These are phyloP conservation scores for Ceratocystiopsis sp. DNA, from an alignment of 2,329 filamentous ascomycete genomes.

Conservation along the genomic window DNA sequence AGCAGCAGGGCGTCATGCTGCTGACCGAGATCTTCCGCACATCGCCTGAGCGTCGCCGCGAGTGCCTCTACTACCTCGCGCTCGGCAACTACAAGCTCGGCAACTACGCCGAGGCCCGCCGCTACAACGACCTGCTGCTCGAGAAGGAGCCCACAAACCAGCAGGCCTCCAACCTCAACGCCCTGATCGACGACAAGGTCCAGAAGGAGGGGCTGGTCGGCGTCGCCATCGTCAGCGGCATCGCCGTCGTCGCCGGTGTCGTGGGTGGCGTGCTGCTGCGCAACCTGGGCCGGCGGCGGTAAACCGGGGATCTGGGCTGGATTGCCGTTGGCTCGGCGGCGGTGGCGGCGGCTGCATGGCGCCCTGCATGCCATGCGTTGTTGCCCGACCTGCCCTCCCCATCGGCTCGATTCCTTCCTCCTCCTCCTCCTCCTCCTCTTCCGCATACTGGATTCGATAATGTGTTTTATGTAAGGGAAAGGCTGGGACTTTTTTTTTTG, in stretches of 20 bases:
- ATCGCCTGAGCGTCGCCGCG: conserved; percentile 78
- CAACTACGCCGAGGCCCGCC: conserved; percentile 86
- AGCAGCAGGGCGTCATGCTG: conserved; percentile 85
- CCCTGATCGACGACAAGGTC: conserved; percentile 89
- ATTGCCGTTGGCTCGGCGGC: no score
- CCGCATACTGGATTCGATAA: no score
- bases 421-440: no score
- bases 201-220: conserved; percentile 87
- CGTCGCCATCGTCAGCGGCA: conserved; percentile 83
- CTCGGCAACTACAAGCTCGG: conserved; percentile 96
- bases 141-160: conserved; percentile 85
- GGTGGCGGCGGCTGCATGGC: no score
- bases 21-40: conserved; percentile 94
- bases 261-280: conserved; percentile 75
- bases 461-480: no score
- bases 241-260: conserved; percentile 85
- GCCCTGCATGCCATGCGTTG: no score
- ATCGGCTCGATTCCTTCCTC: no score
- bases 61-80: conserved; percentile 96
- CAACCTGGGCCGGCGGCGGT: conserved; percentile 49
- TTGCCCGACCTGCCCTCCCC: no score
- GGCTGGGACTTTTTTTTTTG: no score
- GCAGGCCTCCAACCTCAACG: conserved; percentile 72
- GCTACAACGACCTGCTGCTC: conserved; percentile 84
- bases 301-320: not conserved